Conservation (phyloP, 768 basidiomycete species). For the Lactarius hatsudake region DNA sequence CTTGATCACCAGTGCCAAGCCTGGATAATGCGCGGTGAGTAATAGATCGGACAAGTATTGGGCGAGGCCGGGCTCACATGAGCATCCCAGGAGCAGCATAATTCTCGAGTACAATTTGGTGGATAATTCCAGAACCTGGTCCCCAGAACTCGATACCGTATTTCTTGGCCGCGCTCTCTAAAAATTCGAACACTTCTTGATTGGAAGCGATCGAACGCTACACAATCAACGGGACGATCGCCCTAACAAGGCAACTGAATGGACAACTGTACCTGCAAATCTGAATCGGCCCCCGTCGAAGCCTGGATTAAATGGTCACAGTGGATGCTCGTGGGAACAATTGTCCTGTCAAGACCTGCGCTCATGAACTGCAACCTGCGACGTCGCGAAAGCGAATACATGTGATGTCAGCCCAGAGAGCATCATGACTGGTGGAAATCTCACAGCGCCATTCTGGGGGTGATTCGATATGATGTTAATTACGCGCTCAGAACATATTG, state of each 20-base stretch:
- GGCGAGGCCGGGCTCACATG: constrained; percentile 51
- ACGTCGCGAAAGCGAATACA: constrained; percentile 3
- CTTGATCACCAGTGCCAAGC: constrained; percentile 71
- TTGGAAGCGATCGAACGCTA: constrained; percentile 85
- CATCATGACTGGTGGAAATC: constrained; percentile 32
- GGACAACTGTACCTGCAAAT: constrained; percentile 61
- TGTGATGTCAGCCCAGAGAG: constrained; percentile 3
- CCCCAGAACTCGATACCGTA: constrained; percentile 98
- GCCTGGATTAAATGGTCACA: constrained; percentile 99
- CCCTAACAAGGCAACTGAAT: background rate
- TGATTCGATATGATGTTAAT: constrained; percentile 7
- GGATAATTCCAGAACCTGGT: constrained; percentile 93
- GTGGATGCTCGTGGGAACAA: constrained; percentile 90
- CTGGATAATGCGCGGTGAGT: constrained; percentile 37
- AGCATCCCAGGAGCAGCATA: constrained; percentile 95
- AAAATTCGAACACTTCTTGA: constrained; percentile 96
- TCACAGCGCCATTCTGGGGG: constrained; percentile 75
- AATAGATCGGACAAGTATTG: constrained; percentile 11
- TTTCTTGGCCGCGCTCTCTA: constrained; percentile 86
- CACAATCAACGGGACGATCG: background rate
- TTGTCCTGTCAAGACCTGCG: constrained; percentile 77
- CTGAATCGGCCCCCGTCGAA: constrained; percentile 78
- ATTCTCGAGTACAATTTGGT: constrained; percentile 97
- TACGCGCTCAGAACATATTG: background rate
- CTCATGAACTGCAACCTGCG: constrained; percentile 96